Evolutionary conservation across 2,329 filamentous ascomycete species (phyloP), one percentile per base, ranked within the genome.

Genomic region (Coniochaeta prunicola): DNA sequence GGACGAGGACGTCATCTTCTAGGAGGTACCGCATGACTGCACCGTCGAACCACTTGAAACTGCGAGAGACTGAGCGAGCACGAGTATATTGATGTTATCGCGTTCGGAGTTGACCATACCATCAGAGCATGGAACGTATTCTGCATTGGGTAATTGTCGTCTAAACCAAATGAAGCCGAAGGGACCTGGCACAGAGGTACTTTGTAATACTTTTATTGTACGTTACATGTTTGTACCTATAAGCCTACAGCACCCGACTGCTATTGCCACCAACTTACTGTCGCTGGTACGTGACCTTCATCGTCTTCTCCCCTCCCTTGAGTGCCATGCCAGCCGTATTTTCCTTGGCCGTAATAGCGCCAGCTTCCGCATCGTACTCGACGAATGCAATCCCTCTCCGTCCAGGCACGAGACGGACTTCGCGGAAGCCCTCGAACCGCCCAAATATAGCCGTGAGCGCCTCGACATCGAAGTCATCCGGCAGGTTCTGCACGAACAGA

Each of bases 241-340:
- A n/a, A 38, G 2, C 9, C 2, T 15, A 38, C 34, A 36, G n/a
- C n/a, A n/a, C 17, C 36, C 30, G 6, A 30, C 7, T 13, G 19
- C 53, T 24, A 26, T 24, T 31, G n/a, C 4, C 17, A 53, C 13
- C 48, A 53, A 17, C 38, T 57, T 81, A 96, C 78, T 96, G 90
- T 69, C 92, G 83, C 77, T 97, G 94, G 81, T 96, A 99, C 15
- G 94, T 97, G 64, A 99, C 92, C 77, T 94, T 96, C 73, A 99
- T 91, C 8, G 85, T 80, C 76, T 91, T 90, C 64, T 83, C 83
- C 53, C 86, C 85, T 19, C 86, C 86, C 57, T 88, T 89, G 65
- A 99, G 77, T 26, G 84, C 79, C 85, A 94, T 92, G 24, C 91
- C 91, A 13, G 90, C 88, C 33, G 91, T 96, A 63, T 88, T 91